These are phyloP conservation scores for Rhododendron vialii DNA, from an alignment of 148 eudicot species.

Conservation along the genomic window DNA sequence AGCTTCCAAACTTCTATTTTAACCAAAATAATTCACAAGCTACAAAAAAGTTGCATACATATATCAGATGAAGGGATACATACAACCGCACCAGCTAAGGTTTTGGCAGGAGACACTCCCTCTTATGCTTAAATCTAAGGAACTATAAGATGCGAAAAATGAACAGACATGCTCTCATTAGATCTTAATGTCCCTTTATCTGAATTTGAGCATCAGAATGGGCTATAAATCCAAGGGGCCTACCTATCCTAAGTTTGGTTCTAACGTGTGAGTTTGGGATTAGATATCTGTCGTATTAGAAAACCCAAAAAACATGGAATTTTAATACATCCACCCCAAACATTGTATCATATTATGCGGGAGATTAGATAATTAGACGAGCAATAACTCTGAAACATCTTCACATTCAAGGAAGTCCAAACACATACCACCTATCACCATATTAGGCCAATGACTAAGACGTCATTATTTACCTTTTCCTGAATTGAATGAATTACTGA, in stretches of 20 bases:
- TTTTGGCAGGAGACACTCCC: background rate
- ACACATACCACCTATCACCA: background rate
- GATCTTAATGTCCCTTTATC: background rate
- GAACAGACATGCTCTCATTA: background rate
- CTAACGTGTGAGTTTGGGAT: background rate
- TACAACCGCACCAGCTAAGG: background rate
- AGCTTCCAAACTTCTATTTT: background rate
- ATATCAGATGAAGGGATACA: background rate
- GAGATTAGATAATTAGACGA: background rate
- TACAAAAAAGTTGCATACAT: constrained; percentile 3
- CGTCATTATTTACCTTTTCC: constrained; percentile 65
- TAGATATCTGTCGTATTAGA: background rate
- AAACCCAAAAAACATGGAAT: background rate
- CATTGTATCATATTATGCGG: background rate
- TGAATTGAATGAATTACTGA: constrained; percentile 95
- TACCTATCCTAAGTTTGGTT: background rate
- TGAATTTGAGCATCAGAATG: background rate
- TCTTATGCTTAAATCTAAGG: background rate
- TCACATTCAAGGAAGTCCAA: background rate
- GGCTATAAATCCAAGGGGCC: background rate
- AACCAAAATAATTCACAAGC: background rate
- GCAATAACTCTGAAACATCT: background rate
- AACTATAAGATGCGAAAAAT: background rate
- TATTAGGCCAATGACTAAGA: background rate
- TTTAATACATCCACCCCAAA: background rate